Evolutionary conservation across 1,139 yeast species (phyloP).

Genomic region (Neolecta irregularis): DNA sequence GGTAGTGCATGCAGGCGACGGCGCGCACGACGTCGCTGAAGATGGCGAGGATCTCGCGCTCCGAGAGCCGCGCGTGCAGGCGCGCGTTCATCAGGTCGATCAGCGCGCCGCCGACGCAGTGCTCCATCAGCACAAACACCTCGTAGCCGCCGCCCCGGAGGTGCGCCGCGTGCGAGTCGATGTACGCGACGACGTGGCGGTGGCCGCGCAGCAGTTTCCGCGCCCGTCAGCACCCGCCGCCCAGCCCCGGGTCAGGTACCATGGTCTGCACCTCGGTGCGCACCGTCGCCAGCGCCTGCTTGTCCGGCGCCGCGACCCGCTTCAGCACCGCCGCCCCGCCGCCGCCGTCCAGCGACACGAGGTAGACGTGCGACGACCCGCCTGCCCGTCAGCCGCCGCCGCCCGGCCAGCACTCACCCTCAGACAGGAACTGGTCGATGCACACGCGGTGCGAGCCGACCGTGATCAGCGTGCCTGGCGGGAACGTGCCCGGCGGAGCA

Average conservation of each 20-base stretch:
- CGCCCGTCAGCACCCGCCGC: background rate
- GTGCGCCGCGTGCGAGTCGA: constrained; percentile 91
- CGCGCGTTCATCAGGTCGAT: constrained; percentile 93
- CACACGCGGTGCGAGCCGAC: constrained; percentile 52
- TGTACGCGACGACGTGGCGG: constrained; percentile 68
- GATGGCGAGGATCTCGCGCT: constrained; percentile 64
- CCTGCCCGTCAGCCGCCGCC: constrained; percentile 21
- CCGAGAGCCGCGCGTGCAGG: constrained; percentile 62
- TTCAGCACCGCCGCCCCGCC: constrained; percentile 41
- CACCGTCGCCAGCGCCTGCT: constrained; percentile 47
- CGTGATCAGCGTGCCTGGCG: constrained; percentile 48
- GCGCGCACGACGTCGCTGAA: constrained; percentile 74
- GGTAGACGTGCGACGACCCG: constrained; percentile 67
- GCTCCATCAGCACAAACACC: constrained; percentile 83
- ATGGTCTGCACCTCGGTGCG: constrained; percentile 72
- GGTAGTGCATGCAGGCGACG: constrained; percentile 74
- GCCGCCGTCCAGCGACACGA: constrained; percentile 19
- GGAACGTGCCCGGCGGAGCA: constrained; percentile 13
- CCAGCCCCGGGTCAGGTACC: constrained; percentile 27
- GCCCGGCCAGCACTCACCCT: constrained; percentile 24
- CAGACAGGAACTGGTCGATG: constrained; percentile 46
- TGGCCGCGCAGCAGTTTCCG: constrained; percentile 57
- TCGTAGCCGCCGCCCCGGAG: constrained; percentile 45
- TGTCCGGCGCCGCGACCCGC: constrained; percentile 62
- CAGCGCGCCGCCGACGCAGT: constrained; percentile 52